Conservation (phyloP, 2,329 filamentous ascomycete species). For the Scedosporium aurantiacum region DNA sequence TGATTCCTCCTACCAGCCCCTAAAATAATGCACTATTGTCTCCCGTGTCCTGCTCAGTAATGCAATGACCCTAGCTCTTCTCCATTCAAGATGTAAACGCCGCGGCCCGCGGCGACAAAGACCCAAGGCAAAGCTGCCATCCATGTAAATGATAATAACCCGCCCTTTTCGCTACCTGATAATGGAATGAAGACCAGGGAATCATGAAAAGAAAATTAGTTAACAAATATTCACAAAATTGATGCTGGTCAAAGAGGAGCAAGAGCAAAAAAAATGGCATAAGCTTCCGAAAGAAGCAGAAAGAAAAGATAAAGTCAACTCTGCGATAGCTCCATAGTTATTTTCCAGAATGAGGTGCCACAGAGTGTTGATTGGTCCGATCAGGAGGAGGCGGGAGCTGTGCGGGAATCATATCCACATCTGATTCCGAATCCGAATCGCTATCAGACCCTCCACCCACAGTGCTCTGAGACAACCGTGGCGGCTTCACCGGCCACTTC, state of each 20-base stretch:
- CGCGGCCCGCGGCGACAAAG: too few relatives aligned
- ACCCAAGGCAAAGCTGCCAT: too few relatives aligned
- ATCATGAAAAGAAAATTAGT: too few relatives aligned
- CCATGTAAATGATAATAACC: too few relatives aligned
- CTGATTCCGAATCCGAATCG: conserved; percentile 9
- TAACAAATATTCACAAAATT: too few relatives aligned
- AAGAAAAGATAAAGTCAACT: background rate
- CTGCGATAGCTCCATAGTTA: background rate
- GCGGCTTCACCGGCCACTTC: conserved; percentile 14
- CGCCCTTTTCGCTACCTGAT: too few relatives aligned
- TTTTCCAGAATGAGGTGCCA: background rate
- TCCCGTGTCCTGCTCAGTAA: too few relatives aligned
- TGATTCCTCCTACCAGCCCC: too few relatives aligned
- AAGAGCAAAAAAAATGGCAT: background rate
- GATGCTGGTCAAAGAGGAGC: background rate
- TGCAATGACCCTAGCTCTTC: background rate
- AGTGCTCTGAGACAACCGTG: conserved; percentile 4
- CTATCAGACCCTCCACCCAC: background rate
- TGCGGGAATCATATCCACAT: conserved; percentile 9
- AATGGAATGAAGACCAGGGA: too few relatives aligned
- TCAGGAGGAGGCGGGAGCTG: conserved; percentile 3
- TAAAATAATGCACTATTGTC: too few relatives aligned
- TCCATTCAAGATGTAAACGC: background rate
- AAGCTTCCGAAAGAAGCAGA: background rate
- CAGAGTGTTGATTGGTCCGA: background rate